These are phyloP conservation scores for Auriscalpium vulgare DNA, from an alignment of 768 basidiomycete species.

Conservation along the genomic window DNA sequence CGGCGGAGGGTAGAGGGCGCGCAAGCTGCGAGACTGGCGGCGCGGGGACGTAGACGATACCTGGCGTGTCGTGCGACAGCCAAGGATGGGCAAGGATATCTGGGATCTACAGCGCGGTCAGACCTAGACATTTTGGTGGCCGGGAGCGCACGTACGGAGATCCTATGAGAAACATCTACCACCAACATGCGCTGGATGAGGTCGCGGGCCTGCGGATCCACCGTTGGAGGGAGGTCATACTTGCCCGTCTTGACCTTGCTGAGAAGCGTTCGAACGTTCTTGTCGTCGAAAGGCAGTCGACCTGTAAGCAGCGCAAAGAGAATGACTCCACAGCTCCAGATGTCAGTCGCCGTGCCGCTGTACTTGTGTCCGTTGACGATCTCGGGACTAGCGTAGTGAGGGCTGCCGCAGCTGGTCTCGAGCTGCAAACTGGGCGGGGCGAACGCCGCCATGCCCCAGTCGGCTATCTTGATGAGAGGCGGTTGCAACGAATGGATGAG, in stretches of 20 bases:
- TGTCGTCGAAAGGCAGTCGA: constrained; percentile 89
- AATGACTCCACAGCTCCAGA: constrained; percentile 96
- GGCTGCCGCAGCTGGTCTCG: constrained; percentile 93
- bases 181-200: constrained; percentile 82
- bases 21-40: constrained; percentile 44
- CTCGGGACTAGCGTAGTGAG: constrained; percentile 95
- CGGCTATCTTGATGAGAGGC: constrained; percentile 89
- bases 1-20: constrained; percentile 56
- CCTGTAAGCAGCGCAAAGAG: constrained; percentile 87
- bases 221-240: constrained; percentile 74
- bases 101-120: constrained; percentile 50
- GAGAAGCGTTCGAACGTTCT: constrained; percentile 68
- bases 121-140: neutral
- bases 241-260: constrained; percentile 81
- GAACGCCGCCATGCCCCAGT: constrained; percentile 98
- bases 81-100: constrained; percentile 86
- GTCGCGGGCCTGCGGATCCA: constrained; percentile 81
- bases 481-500: constrained; percentile 77
- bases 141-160: constrained; percentile 51
- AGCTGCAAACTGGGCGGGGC: constrained; percentile 78
- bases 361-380: constrained; percentile 90
- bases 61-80: constrained; percentile 47
- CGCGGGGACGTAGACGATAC: constrained; percentile 36
- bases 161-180: constrained; percentile 71
- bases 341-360: constrained; percentile 83